These are phyloP conservation scores for Talaromyces sp. DNA, from an alignment of 2,329 filamentous ascomycete genomes.

Conservation along the genomic window DNA sequence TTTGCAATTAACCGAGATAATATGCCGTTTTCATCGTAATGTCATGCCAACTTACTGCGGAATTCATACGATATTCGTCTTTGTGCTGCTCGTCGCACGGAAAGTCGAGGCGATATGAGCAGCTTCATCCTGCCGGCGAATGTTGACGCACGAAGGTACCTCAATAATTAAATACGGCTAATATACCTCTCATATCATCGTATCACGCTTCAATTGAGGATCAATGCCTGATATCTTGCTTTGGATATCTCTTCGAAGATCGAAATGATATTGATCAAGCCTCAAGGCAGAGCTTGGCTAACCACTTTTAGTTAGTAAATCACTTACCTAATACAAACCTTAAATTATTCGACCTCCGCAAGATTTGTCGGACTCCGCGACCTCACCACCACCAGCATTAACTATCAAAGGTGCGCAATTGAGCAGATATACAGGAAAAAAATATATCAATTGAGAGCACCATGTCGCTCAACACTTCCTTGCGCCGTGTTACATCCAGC, in stretches of 20 bases:
- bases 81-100: constrained; percentile 19
- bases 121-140: constrained; percentile 29
- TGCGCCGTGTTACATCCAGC: constrained; percentile 26
- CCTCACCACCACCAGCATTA: background rate
- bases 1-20: too few species aligned
- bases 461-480: constrained; percentile 33
- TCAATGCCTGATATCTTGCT: background rate
- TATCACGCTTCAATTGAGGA: background rate
- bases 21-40: background rate
- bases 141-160: background rate
- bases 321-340: constrained; percentile 30
- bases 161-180: background rate
- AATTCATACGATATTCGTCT: constrained; percentile 6
- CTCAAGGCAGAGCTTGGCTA: background rate
- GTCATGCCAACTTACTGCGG: background rate
- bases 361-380: constrained; percentile 29
- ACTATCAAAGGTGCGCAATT: background rate
- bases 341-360: constrained; percentile 16
- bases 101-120: constrained; percentile 17
- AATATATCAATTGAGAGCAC: background rate
- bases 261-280: background rate
- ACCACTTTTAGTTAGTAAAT: background rate
- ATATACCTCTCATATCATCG: background rate
- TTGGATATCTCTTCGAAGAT: background rate
- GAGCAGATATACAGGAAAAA: background rate